Conservation (phyloP, 75 land plant species). For the Isoetes taiwanensis region DNA sequence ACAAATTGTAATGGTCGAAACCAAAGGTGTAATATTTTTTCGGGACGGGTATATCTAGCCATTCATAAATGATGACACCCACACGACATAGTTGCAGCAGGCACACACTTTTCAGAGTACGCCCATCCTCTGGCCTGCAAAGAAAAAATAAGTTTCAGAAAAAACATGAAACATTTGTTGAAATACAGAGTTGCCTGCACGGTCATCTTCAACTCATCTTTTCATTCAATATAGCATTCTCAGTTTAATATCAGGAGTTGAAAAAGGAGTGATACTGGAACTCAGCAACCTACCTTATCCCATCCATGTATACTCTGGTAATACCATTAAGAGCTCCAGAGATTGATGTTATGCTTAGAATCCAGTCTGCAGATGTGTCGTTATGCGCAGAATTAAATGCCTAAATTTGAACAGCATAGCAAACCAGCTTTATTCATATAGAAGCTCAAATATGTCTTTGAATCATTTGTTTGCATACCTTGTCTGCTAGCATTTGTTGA, state of each 20-base stretch:
- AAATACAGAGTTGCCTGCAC: too few species aligned
- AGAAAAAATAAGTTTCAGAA: too few species aligned
- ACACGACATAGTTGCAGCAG: conserved; percentile 70
- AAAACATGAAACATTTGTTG: too few species aligned
- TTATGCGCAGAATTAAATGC: conserved; percentile 61
- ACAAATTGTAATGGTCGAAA: conserved; percentile 80
- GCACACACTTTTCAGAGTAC: conserved; percentile 44
- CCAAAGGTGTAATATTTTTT: conserved; percentile 86
- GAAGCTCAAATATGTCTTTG: too few species aligned
- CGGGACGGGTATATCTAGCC: conserved; percentile 67
- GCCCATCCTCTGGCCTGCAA: conserved; percentile 83
- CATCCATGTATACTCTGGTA: conserved; percentile 83
- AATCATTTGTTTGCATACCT: too few species aligned
- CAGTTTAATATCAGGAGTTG: too few species aligned
- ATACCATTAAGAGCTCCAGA: conserved; percentile 95
- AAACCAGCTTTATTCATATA: too few species aligned
- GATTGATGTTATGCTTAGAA: conserved; percentile 69
- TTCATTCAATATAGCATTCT: too few species aligned
- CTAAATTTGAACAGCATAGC: conserved; percentile 23
- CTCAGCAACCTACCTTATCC: conserved; percentile 66
- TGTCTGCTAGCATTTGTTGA: conserved; percentile 92
- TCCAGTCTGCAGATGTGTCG: conserved; percentile 72
- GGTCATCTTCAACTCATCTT: too few species aligned
- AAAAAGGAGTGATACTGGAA: too few species aligned
- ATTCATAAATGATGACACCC: conserved; percentile 66